A percentile compares a stretch with the other conserved stretches of the same genome.
phyloP scores from a whole-genome alignment of 2,329 filamentous ascomycete genomes.

The Zymoseptoria pseudotritici region DNA sequence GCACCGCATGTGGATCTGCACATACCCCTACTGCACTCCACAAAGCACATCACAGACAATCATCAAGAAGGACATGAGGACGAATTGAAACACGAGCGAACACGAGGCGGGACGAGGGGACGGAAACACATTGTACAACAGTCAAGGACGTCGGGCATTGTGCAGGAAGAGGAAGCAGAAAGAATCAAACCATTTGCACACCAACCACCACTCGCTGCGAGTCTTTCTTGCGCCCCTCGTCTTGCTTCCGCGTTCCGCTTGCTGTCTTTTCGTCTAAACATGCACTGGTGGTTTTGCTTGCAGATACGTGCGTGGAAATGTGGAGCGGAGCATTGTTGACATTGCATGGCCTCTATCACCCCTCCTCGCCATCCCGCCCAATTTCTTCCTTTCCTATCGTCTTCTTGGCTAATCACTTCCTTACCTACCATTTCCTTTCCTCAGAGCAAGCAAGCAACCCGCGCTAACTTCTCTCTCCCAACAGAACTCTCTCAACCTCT shows the following conservation, averaged over 20 bases:
- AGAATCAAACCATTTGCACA: not conserved
- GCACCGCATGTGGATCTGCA: constrained; percentile 4
- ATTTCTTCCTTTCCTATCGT: not conserved
- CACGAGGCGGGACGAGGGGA: constrained; percentile 4
- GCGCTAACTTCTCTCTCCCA: constrained; percentile 1
- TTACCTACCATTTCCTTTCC: not conserved
- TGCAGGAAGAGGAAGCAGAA: not conserved
- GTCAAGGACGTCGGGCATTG: not conserved
- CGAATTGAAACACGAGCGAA: not conserved
- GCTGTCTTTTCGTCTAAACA: not conserved
- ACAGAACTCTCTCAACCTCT: constrained; percentile 2
- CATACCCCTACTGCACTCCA: constrained; percentile 1
- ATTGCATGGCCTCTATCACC: not conserved
- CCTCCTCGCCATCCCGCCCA: no score
- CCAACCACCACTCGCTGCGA: not conserved
- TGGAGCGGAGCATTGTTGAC: not conserved
- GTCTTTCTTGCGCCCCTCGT: not conserved
- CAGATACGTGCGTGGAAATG: not conserved
- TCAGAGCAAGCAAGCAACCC: not conserved
- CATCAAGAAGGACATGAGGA: not conserved
- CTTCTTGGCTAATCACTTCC: not conserved
- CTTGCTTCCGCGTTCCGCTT: not conserved
- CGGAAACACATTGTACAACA: constrained; percentile 1
- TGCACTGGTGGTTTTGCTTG: not conserved
- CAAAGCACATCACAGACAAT: not conserved